A percentile compares a stretch with the other conserved stretches of the same genome.
phyloP scores from a whole-genome alignment of 2,329 filamentous ascomycete genomes.

The Beauveria sp. region DNA sequence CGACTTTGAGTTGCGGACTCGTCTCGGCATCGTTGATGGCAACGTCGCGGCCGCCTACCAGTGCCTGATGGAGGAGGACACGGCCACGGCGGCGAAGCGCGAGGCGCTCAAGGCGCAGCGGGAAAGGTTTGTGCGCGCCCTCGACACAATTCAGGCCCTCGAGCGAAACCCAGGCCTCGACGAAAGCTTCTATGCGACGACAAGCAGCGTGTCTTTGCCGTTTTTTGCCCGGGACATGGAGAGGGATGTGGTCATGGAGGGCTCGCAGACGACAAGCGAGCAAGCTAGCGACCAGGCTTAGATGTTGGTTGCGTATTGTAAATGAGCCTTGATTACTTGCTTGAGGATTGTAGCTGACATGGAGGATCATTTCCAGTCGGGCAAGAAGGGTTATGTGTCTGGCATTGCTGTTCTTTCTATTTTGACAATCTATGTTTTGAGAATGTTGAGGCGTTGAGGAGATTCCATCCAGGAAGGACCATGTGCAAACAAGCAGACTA shows the following conservation, averaged over 20 bases:
- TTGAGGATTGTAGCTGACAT: neutral
- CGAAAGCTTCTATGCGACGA: slow-evolving; percentile 11
- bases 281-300: slow-evolving; percentile 5
- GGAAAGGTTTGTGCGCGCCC: slow-evolving; percentile 39
- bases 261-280: slow-evolving; percentile 8
- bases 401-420: neutral
- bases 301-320: neutral
- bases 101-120: slow-evolving; percentile 34
- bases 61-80: slow-evolving; percentile 42
- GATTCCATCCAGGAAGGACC: neutral
- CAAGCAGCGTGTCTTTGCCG: neutral
- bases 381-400: neutral
- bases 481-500: neutral
- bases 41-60: slow-evolving; percentile 26
- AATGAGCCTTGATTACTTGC: neutral
- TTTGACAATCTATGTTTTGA: neutral
- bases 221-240: neutral
- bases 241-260: neutral
- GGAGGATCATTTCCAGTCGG: neutral
- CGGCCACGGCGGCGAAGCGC: slow-evolving; percentile 31
- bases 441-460: neutral
- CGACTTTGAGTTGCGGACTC: slow-evolving; percentile 33
- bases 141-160: slow-evolving; percentile 37
- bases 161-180: slow-evolving; percentile 26
- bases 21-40: slow-evolving; percentile 32